A percentile compares a stretch with the other conserved stretches of the same genome.
Conservation (phyloP, 345 rosid species). For the Iberis pinnata region DNA sequence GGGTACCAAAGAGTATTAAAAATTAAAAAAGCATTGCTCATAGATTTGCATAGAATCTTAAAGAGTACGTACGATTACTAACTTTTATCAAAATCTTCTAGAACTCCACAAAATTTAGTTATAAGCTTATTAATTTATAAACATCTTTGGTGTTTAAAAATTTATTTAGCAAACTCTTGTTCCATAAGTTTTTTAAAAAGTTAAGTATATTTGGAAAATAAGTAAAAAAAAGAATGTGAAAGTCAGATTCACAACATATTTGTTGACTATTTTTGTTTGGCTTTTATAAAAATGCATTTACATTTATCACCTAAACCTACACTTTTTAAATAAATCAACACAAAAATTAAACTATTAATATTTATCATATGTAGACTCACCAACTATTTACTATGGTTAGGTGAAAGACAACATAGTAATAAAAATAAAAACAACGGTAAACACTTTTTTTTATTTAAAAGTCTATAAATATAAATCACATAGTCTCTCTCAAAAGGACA, state of each 20-base stretch:
- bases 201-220: too few species aligned
- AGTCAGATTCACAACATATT: constrained; percentile 22
- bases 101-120: constrained; percentile 6
- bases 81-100: constrained; percentile 19
- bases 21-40: neutral
- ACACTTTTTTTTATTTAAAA: constrained; percentile 1
- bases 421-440: neutral
- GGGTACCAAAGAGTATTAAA: neutral
- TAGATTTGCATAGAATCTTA: constrained; percentile 11
- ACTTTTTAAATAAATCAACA: constrained; percentile 12
- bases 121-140: neutral
- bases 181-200: neutral
- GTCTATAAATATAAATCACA: constrained; percentile 25
- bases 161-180: neutral
- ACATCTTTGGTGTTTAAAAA: neutral
- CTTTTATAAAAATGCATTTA: constrained; percentile 21
- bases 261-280: constrained; percentile 19
- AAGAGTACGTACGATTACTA: constrained; percentile 6
- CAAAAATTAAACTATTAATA: neutral
- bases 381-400: constrained; percentile 34
- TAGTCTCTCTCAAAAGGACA: constrained; percentile 15
- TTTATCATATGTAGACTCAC: constrained; percentile 17
- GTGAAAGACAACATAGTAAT: constrained; percentile 17
- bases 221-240: neutral
- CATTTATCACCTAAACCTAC: constrained; percentile 23